Evolutionary conservation across 2,329 filamentous ascomycete species (phyloP), one percentile per base, ranked within the genome.

Genomic region (Aspergillus sp.): DNA sequence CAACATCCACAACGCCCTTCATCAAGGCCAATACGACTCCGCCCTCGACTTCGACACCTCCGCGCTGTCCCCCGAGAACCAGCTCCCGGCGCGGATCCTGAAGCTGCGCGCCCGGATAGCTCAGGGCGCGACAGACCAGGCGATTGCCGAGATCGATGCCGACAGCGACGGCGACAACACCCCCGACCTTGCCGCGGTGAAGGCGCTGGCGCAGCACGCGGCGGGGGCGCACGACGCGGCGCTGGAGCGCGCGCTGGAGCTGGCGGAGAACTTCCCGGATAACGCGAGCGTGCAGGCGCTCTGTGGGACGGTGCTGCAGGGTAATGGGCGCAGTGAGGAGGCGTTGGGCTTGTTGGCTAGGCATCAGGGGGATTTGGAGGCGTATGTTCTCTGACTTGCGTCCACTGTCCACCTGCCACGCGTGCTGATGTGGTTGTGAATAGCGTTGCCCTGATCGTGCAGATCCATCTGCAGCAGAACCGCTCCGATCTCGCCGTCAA

Each of bases 381-480:
- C 80, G 84, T 91, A 69, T 47, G 80, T 73, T 24, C 29, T 30
- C 15, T 28, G 10, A 27, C 17, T 22, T 15, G 6, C 7, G 5
- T 22, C 19, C 19, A 5, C 10, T 22, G 12, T n/a, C 15, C 16
- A 16, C 30, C 22, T 15, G 33, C n/a, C 29, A 16, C n/a, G n/a
- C n/a, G 15, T 12, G 12, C 41, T 45, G 39, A 43, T 42, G 20
- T 19, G 24, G 14, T 11, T 29, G 24, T 19, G 19, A 15, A 25
- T 43, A 63, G 85, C 34, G 85, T 95, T 32, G 82, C 88, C 27
- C 67, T 96, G 40, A 88, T 91, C 43, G 79, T 88, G 17, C 89
- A 98, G 60, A 93, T 96, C 47, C 81, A 95, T 54, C 78, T 96
- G 7, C 74, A 84, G 48, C 86, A 94, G 57, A 95, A 95, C 68